Evolutionary conservation across 73 alveolate species (phyloP).

Genomic region (Stentor coeruleus): DNA sequence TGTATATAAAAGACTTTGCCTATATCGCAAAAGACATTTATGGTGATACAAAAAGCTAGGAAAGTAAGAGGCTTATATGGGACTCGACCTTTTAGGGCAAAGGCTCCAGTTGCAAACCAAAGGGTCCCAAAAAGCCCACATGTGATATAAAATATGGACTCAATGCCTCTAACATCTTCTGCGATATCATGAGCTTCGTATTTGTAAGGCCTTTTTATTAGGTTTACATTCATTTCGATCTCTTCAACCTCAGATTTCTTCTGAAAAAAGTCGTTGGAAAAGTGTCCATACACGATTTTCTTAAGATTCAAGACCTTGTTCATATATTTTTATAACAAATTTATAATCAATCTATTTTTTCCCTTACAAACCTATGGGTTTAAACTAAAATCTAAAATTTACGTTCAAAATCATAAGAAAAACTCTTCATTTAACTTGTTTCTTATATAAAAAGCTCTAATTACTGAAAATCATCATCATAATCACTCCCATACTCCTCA

Average conservation of each 20-base stretch:
- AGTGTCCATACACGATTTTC: not conserved
- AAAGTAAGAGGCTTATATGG: too few relatives aligned
- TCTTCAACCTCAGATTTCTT: not conserved
- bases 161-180: not conserved
- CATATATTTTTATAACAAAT: not conserved
- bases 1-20: too few relatives aligned
- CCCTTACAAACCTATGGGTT: too few relatives aligned
- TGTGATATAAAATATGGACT: not conserved
- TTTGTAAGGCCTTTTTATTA: not conserved
- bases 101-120: not conserved
- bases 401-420: too few relatives aligned
- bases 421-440: too few relatives aligned
- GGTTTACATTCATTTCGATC: not conserved
- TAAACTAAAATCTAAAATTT: too few relatives aligned
- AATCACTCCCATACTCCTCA: not conserved
- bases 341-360: too few relatives aligned
- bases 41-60: too few relatives aligned
- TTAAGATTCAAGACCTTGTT: not conserved
- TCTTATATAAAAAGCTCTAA: too few relatives aligned
- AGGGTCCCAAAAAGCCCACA: not conserved
- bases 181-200: not conserved
- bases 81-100: too few relatives aligned
- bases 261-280: not conserved
- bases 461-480: conserved; percentile 3
- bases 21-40: too few relatives aligned